Evolutionary conservation across 2,329 filamentous ascomycete genomes (phyloP).

Genomic region (Rhynchosporium agropyri): DNA sequence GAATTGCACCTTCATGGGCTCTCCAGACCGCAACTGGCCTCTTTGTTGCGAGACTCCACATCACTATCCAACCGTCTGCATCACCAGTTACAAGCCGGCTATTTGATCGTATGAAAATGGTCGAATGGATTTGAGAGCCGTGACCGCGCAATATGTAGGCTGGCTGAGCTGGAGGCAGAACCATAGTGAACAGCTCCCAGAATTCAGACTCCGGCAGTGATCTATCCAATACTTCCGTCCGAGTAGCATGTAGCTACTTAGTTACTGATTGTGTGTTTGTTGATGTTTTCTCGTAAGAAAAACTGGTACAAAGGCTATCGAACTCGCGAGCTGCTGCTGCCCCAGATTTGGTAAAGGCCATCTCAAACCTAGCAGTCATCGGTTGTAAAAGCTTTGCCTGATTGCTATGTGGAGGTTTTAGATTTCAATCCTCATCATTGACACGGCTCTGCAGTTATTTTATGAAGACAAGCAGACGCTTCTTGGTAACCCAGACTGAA

Average conservation of each 20-base stretch:
- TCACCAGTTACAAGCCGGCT: constrained; percentile 82
- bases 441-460: constrained; percentile 13
- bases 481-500: constrained; percentile 10
- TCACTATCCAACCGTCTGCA: constrained; percentile 82
- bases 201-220: not conserved
- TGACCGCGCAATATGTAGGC: constrained; percentile 80
- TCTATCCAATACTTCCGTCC: constrained; percentile 3
- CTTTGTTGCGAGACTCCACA: constrained; percentile 85
- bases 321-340: not conserved
- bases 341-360: constrained; percentile 16
- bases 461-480: constrained; percentile 12
- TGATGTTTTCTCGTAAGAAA: constrained; percentile 4
- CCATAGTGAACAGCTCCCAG: constrained; percentile 15
- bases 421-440: not conserved
- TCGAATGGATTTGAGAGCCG: constrained; percentile 74
- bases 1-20: constrained; percentile 76
- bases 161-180: constrained; percentile 39
- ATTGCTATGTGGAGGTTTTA: constrained; percentile 16
- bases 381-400: constrained; percentile 11
- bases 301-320: not conserved
- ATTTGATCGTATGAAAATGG: constrained; percentile 73
- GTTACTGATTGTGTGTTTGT: constrained; percentile 10
- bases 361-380: not conserved
- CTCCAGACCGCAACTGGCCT: constrained; percentile 83
- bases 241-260: constrained; percentile 13